phyloP scores from a whole-genome alignment of 176 grass and related monocot species.

The Oryza rufipogon region DNA sequence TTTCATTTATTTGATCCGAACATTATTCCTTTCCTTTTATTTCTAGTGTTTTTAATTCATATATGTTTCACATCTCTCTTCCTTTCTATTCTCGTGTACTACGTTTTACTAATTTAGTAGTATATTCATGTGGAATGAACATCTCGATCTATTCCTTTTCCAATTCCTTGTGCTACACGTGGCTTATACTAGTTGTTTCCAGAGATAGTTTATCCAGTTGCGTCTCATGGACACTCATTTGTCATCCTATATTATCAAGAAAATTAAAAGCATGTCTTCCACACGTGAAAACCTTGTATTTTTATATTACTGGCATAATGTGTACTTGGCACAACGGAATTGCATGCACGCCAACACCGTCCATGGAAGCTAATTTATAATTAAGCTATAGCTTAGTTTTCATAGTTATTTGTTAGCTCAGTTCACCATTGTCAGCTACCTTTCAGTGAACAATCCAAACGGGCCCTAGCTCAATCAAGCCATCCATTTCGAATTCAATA shows the following conservation, averaged over 20 bases:
- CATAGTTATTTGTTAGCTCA: neutral
- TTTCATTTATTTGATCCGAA: too few relatives aligned
- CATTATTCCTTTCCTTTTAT: too few relatives aligned
- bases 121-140: too few relatives aligned
- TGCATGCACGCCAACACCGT: neutral
- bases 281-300: neutral
- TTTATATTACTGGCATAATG: neutral
- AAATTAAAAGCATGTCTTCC: neutral
- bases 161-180: too few relatives aligned
- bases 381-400: neutral
- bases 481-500: neutral
- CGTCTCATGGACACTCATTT: neutral
- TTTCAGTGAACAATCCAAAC: neutral
- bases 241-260: neutral
- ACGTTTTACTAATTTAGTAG: too few relatives aligned
- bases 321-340: neutral
- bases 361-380: neutral
- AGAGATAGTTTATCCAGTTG: neutral
- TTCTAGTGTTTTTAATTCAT: too few relatives aligned
- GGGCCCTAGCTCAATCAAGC: neutral
- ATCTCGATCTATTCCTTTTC: too few relatives aligned
- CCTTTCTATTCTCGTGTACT: too few relatives aligned
- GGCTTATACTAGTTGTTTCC: neutral
- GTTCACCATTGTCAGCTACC: constrained; percentile 5
- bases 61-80: too few relatives aligned